Percentiles rank a stretch among this genome's conserved stretches.
Conservation (phyloP, 2,329 filamentous ascomycete species). For the Trichoderma oligosporum region DNA sequence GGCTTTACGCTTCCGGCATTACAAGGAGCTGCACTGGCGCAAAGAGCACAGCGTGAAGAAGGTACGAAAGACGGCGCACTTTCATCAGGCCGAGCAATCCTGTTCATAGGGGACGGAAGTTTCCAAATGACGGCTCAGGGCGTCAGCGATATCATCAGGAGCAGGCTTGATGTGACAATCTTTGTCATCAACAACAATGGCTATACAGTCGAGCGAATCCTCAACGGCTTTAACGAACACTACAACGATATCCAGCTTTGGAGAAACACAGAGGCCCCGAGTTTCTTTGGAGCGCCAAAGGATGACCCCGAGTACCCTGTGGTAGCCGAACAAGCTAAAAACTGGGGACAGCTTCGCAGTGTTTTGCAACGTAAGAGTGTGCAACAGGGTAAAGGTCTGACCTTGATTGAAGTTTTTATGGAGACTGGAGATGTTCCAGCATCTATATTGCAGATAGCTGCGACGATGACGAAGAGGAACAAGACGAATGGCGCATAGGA, state of each 20-base stretch:
- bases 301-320: conserved; percentile 24
- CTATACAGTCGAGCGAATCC: conserved; percentile 56
- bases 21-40: conserved; percentile 53
- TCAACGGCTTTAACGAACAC: conserved; percentile 49
- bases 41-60: conserved; percentile 36
- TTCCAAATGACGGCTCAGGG: conserved; percentile 66
- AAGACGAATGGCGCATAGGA: background rate
- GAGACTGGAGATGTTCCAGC: background rate
- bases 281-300: conserved; percentile 45
- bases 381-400: conserved; percentile 2
- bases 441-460: background rate
- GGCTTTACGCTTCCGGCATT: conserved; percentile 58
- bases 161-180: conserved; percentile 46
- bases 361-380: background rate
- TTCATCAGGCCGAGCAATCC: conserved; percentile 39
- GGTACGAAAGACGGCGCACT: background rate
- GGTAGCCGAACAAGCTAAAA: background rate
- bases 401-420: conserved; percentile 8
- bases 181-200: conserved; percentile 58
- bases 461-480: background rate
- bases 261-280: conserved; percentile 47
- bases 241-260: conserved; percentile 56
- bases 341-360: conserved; percentile 10
- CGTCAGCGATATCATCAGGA: conserved; percentile 58
- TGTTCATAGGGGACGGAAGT: conserved; percentile 61